Conservation (phyloP, 805 yeast genomes). For the Lipomyces japonicus region DNA sequence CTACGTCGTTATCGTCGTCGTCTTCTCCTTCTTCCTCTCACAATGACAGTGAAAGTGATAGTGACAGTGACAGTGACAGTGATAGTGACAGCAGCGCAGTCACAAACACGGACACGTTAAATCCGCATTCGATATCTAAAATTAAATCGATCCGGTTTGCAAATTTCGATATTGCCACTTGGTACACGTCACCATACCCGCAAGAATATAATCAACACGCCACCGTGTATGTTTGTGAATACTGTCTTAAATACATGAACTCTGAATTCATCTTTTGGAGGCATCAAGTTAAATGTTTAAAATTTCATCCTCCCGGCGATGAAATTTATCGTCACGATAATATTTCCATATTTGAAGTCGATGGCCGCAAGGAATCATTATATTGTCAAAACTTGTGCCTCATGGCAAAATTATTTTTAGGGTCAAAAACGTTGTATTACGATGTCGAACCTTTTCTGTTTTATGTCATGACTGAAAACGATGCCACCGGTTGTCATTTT, state of each 20-base stretch:
- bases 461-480: constrained; percentile 74
- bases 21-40: neutral
- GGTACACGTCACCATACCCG: constrained; percentile 94
- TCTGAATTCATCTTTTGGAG: constrained; percentile 64
- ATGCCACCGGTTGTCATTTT: constrained; percentile 59
- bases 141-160: constrained; percentile 67
- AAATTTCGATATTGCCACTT: constrained; percentile 71
- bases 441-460: constrained; percentile 95
- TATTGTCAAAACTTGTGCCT: constrained; percentile 90
- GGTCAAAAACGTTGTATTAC: constrained; percentile 86
- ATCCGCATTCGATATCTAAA: constrained; percentile 39
- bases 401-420: constrained; percentile 80
- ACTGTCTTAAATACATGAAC: constrained; percentile 73
- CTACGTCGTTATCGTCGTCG: neutral
- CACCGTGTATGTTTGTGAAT: constrained; percentile 73
- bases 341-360: constrained; percentile 81
- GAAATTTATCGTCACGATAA: constrained; percentile 78
- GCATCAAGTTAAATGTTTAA: constrained; percentile 69
- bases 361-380: constrained; percentile 75
- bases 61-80: constrained; percentile 1
- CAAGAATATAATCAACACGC: constrained; percentile 66
- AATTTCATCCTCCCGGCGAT: constrained; percentile 79
- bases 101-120: neutral
- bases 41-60: neutral
- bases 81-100: constrained; percentile 4